Evolutionary conservation across 2,329 filamentous ascomycete genomes (phyloP).

Genomic region (Paraphoma chrysanthemicola): DNA sequence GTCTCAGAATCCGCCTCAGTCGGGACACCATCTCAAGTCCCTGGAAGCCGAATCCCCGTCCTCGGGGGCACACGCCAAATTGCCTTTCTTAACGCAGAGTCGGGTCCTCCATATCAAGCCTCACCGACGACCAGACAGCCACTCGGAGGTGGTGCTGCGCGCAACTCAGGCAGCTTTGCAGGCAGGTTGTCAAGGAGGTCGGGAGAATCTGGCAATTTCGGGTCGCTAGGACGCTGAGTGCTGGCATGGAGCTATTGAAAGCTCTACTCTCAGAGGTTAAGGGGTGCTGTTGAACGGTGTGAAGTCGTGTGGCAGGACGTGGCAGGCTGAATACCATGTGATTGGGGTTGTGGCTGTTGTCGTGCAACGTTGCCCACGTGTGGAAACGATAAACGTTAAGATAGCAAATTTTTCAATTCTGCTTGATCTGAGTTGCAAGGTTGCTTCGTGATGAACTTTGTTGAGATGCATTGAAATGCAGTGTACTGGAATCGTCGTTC

Average conservation of each 20-base stretch:
- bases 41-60: constrained; percentile 38
- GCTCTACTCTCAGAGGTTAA: no score
- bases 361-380: no score
- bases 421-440: no score
- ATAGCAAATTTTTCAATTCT: no score
- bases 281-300: no score
- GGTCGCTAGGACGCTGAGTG: constrained; percentile 18
- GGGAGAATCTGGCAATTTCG: constrained; percentile 11
- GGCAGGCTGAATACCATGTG: no score
- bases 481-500: no score
- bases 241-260: not conserved
- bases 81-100: constrained; percentile 21
- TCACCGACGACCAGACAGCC: constrained; percentile 44
- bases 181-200: constrained; percentile 39
- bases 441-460: no score
- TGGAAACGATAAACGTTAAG: no score
- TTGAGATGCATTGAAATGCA: no score
- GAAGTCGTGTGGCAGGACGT: no score
- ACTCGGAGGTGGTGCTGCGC: constrained; percentile 26
- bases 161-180: constrained; percentile 29
- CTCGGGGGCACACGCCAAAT: constrained; percentile 35
- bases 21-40: constrained; percentile 36
- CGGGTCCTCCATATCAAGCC: constrained; percentile 31
- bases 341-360: no score
- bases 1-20: constrained; percentile 29